Percentiles rank a stretch among this genome's conserved stretches.
Conservation (phyloP, 73 alveolate species). For the Diophrys appendiculata region DNA sequence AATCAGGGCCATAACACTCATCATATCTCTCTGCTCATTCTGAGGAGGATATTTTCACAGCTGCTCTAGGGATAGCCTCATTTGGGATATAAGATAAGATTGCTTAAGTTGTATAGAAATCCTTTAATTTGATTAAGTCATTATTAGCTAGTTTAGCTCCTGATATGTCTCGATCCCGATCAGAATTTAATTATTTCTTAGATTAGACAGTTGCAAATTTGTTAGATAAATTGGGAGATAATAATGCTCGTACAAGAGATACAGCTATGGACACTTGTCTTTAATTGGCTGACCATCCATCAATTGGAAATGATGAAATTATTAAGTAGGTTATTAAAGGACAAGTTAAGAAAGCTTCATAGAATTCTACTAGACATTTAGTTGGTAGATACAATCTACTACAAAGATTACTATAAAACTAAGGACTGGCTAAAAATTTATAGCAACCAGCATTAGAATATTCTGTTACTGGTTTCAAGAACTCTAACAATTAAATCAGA, state of each 20-base stretch:
- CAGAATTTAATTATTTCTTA: constrained; percentile 51
- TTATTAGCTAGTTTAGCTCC: constrained; percentile 52
- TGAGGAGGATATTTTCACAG: constrained; percentile 73
- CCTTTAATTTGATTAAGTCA: constrained; percentile 72
- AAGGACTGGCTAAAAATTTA: constrained; percentile 75
- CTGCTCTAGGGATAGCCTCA: constrained; percentile 84
- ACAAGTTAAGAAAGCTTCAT: constrained; percentile 66
- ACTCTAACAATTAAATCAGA: constrained; percentile 87
- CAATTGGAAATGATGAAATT: constrained; percentile 77
- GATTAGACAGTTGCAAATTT: constrained; percentile 70
- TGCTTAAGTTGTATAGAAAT: constrained; percentile 76
- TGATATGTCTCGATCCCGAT: constrained; percentile 51
- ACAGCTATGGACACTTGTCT: constrained; percentile 86
- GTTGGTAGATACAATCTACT: constrained; percentile 87
- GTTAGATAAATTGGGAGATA: constrained; percentile 91
- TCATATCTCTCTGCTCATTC: constrained; percentile 59
- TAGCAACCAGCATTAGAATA: constrained; percentile 60
- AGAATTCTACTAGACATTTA: constrained; percentile 81
- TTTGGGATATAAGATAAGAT: constrained; percentile 84
- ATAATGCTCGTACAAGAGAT: constrained; percentile 88
- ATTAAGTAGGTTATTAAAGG: constrained; percentile 79
- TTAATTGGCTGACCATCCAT: constrained; percentile 78
- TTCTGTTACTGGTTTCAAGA: constrained; percentile 81
- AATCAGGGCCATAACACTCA: constrained; percentile 26
- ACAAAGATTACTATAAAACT: constrained; percentile 68